Evolutionary conservation across 2,329 filamentous ascomycete species (phyloP).

Genomic region (Juglanconis juglandina): DNA sequence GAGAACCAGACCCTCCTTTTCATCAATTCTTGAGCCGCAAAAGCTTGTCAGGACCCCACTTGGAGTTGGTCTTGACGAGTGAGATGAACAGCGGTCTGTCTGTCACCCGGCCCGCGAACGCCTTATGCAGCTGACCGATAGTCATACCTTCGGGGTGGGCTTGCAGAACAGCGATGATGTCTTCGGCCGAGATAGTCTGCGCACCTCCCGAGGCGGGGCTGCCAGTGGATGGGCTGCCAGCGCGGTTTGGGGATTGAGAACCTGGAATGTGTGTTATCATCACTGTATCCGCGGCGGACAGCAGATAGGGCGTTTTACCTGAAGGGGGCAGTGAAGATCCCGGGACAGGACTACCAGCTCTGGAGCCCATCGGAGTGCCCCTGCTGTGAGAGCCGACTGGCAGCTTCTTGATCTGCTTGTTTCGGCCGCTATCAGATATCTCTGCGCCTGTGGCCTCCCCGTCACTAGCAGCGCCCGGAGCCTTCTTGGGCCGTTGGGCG

Average conservation of each 20-base stretch:
- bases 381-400: conserved; percentile 35
- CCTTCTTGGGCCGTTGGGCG: conserved; percentile 39
- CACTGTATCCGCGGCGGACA: not conserved
- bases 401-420: conserved; percentile 53
- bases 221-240: conserved; percentile 7
- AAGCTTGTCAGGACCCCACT: conserved; percentile 54
- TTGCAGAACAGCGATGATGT: conserved; percentile 54
- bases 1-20: not conserved
- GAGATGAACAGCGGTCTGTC: conserved; percentile 54
- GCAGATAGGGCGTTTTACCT: not conserved
- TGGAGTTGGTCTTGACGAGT: conserved; percentile 54
- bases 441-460: conserved; percentile 69
- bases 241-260: conserved; percentile 14
- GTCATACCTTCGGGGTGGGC: conserved; percentile 48
- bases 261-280: conserved; percentile 1
- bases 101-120: conserved; percentile 52
- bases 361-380: conserved; percentile 56
- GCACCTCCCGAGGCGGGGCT: conserved; percentile 4
- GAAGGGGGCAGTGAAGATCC: conserved; percentile 22
- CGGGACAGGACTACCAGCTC: conserved; percentile 58
- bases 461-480: conserved; percentile 64
- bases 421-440: conserved; percentile 56
- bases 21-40: conserved; percentile 28
- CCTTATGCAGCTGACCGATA: conserved; percentile 51
- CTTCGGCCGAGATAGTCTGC: conserved; percentile 42